phyloP scores from a whole-genome alignment of 768 basidiomycete species.

The Termitomyces sp. region DNA sequence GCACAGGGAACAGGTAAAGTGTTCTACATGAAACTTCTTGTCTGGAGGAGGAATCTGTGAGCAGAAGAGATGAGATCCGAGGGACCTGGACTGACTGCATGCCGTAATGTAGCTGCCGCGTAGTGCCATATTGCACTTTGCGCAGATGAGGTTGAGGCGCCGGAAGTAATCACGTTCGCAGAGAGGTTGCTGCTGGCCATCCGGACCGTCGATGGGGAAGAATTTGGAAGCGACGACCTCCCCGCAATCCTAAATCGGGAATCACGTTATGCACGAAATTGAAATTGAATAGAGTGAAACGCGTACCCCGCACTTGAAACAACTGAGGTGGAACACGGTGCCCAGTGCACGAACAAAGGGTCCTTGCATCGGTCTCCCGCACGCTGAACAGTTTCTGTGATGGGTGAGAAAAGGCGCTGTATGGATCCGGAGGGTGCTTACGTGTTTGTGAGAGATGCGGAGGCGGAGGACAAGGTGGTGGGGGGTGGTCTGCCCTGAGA shows the following conservation, averaged over 20 bases:
- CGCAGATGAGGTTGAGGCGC: constrained; percentile 92
- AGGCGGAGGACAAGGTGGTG: constrained; percentile 55
- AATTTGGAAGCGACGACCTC: constrained; percentile 97
- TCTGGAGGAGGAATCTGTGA: constrained; percentile 42
- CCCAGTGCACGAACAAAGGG: constrained; percentile 95
- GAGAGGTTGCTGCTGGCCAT: constrained; percentile 87
- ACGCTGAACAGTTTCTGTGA: constrained; percentile 69
- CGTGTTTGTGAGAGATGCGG: constrained; percentile 56
- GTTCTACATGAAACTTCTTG: constrained; percentile 99
- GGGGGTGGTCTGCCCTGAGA: constrained; percentile 42
- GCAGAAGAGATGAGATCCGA: constrained; percentile 10
- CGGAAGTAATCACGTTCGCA: constrained; percentile 99
- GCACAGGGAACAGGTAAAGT: constrained; percentile 98
- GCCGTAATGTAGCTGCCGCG: constrained; percentile 99
- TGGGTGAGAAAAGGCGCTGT: constrained; percentile 15
- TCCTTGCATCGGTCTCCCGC: constrained; percentile 83
- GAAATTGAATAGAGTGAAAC: constrained; percentile 8
- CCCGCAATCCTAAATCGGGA: constrained; percentile 76
- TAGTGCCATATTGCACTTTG: constrained; percentile 91
- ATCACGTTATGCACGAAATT: constrained; percentile 1
- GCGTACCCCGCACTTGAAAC: constrained; percentile 95
- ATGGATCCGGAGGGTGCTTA: constrained; percentile 33
- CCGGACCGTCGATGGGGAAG: constrained; percentile 94
- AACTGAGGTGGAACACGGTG: constrained; percentile 93
- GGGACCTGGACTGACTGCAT: constrained; percentile 63